A percentile compares a stretch with the other conserved stretches of the same genome.
phyloP scores from a whole-genome alignment of 1,284 basidiomycete genomes.

The Irpex lacteus region DNA sequence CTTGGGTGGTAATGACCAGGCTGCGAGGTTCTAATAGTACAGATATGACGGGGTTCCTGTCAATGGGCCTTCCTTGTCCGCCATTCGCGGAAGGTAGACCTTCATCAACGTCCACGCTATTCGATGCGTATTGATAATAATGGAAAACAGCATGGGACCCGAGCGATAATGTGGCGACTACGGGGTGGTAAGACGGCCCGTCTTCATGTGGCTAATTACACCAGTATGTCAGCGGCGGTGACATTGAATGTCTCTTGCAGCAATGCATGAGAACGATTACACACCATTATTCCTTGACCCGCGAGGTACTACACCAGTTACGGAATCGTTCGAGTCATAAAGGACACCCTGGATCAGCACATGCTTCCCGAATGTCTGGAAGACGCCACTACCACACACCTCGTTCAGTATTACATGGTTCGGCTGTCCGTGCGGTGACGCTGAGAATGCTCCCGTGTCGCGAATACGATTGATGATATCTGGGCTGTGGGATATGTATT shows the following conservation, averaged over 20 bases:
- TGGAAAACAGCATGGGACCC: constrained; percentile 84
- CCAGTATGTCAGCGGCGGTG: constrained; percentile 9
- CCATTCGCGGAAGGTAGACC: constrained; percentile 14
- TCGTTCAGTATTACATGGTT: constrained; percentile 91
- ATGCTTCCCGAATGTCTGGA: not conserved
- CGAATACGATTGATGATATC: constrained; percentile 71
- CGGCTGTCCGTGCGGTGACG: constrained; percentile 61
- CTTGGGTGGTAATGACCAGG: constrained; percentile 70
- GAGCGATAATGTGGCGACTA: constrained; percentile 88
- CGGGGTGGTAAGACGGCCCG: constrained; percentile 84
- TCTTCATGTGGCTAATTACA: constrained; percentile 83
- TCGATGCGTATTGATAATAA: constrained; percentile 67
- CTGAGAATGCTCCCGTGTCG: constrained; percentile 56
- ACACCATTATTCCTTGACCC: constrained; percentile 90
- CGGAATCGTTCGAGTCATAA: not conserved
- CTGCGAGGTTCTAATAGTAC: constrained; percentile 83
- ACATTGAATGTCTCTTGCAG: not conserved
- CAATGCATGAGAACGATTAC: constrained; percentile 18
- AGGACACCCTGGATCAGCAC: not conserved
- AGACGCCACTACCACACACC: constrained; percentile 33
- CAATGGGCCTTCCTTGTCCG: constrained; percentile 49
- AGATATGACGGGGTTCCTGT: constrained; percentile 63
- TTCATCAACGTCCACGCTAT: constrained; percentile 1
- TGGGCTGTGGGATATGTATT: constrained; percentile 49
- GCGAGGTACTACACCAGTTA: constrained; percentile 63